These are phyloP conservation scores for Phytophthora ramorum DNA, from an alignment of 352 stramenopile species.

Conservation along the genomic window DNA sequence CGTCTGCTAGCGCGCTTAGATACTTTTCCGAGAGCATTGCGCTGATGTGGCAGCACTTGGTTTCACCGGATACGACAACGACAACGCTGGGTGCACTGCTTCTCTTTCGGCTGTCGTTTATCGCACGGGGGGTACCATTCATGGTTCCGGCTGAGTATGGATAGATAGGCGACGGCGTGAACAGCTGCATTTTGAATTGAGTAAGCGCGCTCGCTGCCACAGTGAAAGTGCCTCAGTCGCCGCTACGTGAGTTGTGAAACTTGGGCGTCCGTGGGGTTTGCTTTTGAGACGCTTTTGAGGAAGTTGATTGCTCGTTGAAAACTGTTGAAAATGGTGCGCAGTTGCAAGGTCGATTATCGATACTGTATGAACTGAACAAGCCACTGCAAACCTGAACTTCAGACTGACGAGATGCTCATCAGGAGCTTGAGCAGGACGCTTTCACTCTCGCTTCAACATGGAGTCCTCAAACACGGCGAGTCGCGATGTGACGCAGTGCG, in stretches of 20 bases:
- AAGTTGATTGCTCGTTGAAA: not conserved
- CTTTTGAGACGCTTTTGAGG: not conserved
- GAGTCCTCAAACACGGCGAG: slow-evolving; percentile 22
- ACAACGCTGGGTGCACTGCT: not conserved
- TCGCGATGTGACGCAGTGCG: slow-evolving; percentile 16
- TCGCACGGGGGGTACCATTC: slow-evolving; percentile 12
- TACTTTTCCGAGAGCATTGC: slow-evolving; percentile 10
- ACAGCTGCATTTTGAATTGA: slow-evolving; percentile 11
- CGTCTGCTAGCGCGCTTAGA: slow-evolving; percentile 3
- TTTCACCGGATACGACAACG: not conserved
- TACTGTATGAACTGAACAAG: no score
- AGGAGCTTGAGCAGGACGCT: not conserved
- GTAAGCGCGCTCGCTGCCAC: slow-evolving; percentile 9
- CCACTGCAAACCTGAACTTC: not conserved
- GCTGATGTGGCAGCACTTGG: slow-evolving; percentile 12
- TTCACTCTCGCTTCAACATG: not conserved
- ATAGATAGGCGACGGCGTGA: not conserved
- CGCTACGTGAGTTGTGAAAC: not conserved
- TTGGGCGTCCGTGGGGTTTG: not conserved
- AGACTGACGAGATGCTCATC: not conserved
- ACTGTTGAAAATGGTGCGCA: not conserved
- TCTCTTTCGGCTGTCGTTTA: slow-evolving; percentile 23
- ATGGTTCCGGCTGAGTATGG: slow-evolving; percentile 26
- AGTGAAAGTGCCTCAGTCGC: not conserved
- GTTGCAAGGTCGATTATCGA: no score